These are phyloP conservation scores for Micromonas commoda DNA, from an alignment of 139 green algal species.

Conservation along the genomic window DNA sequence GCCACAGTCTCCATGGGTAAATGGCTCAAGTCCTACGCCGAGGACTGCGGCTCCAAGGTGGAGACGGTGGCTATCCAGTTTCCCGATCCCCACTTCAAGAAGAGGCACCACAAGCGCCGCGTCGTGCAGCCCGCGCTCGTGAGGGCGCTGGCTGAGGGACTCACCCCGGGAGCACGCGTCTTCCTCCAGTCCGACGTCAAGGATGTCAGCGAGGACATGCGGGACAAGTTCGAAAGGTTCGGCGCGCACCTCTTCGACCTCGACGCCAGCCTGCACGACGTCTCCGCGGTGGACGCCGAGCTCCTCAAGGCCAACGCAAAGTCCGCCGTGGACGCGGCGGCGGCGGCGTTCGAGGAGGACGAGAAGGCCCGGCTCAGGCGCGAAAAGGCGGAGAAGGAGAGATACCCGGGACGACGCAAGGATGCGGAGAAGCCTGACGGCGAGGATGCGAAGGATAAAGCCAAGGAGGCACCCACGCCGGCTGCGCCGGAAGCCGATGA, in stretches of 20 bases:
- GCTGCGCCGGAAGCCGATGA: neutral
- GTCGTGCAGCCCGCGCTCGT: constrained; percentile 69
- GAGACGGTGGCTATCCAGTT: constrained; percentile 60
- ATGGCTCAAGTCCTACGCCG: constrained; percentile 49
- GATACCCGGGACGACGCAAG: neutral
- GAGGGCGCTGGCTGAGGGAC: constrained; percentile 8
- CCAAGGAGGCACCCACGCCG: too few species aligned
- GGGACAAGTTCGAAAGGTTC: constrained; percentile 48
- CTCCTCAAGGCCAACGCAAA: neutral
- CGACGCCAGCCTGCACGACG: neutral
- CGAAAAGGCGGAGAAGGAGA: neutral
- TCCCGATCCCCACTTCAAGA: constrained; percentile 88
- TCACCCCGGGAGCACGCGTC: constrained; percentile 44
- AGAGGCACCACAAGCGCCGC: constrained; percentile 69
- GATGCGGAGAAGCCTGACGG: neutral
- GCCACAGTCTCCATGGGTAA: constrained; percentile 57
- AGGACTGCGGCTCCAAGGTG: constrained; percentile 59
- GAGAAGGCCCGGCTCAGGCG: neutral
- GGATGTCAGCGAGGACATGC: constrained; percentile 50
- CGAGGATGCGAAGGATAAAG: neutral
- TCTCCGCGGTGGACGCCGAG: neutral
- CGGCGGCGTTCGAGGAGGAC: neutral
- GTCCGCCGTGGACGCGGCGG: neutral
- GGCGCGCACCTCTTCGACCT: constrained; percentile 37
- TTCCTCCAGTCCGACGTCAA: constrained; percentile 74